phyloP scores from a whole-genome alignment of 768 basidiomycete species.

The Trametes maxima region DNA sequence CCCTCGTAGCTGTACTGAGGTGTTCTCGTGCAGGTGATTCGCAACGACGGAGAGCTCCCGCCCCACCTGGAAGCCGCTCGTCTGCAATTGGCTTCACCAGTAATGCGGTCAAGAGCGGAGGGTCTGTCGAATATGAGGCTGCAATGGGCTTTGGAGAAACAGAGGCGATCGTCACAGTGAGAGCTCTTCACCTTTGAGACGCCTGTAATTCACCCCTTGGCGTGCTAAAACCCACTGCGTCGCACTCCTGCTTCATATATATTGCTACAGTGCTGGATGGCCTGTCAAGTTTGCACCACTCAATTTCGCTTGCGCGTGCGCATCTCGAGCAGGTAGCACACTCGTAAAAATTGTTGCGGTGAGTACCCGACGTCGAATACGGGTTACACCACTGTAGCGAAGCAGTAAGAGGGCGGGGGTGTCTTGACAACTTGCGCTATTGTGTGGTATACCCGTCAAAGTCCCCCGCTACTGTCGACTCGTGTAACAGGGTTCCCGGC shows the following conservation, averaged over 20 bases:
- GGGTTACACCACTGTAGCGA: no score
- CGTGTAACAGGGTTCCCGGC: no score
- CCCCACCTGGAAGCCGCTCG: conserved; percentile 67
- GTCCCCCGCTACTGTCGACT: no score
- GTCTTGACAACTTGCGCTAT: no score
- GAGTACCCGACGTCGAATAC: no score
- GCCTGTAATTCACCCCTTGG: not conserved
- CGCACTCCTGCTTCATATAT: not conserved
- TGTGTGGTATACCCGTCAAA: no score
- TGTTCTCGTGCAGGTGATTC: conserved; percentile 68
- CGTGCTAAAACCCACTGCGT: not conserved
- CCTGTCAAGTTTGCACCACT: not conserved
- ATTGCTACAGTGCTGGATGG: not conserved
- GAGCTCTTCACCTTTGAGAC: not conserved
- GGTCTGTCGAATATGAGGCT: conserved; percentile 71
- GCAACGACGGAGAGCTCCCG: conserved; percentile 68
- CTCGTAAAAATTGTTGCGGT: no score
- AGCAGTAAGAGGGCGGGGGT: no score
- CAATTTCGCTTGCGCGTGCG: not conserved
- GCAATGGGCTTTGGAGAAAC: conserved; percentile 59
- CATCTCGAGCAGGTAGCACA: no score
- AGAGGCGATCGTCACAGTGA: conserved; percentile 14
- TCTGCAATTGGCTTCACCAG: conserved; percentile 55
- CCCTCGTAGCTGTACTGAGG: not conserved
- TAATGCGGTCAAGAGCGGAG: conserved; percentile 65